Percentiles rank a stretch among this genome's conserved stretches.
These are phyloP conservation scores for Fusarium liriodendri DNA, from an alignment of 2,329 filamentous ascomycete genomes.

Conservation along the genomic window DNA sequence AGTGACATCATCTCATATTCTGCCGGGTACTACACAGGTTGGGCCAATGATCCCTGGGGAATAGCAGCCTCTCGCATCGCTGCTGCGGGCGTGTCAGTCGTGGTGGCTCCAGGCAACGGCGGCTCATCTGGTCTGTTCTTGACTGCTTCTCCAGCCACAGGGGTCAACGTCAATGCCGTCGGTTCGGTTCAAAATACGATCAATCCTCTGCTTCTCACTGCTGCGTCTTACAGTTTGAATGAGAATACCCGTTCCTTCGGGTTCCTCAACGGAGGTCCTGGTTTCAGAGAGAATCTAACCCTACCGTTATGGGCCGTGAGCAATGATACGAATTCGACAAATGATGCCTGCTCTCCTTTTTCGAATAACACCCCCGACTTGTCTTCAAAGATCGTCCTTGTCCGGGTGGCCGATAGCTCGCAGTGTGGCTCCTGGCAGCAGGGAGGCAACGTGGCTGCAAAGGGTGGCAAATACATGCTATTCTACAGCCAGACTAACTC, in stretches of 20 bases:
- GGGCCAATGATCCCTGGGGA: neutral
- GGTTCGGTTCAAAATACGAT: neutral
- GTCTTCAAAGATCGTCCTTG: neutral
- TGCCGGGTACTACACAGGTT: constrained; percentile 47
- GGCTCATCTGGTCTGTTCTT: neutral
- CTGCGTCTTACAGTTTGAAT: neutral
- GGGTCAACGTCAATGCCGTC: neutral
- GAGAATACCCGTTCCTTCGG: neutral
- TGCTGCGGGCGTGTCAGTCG: neutral
- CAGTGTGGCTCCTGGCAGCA: neutral
- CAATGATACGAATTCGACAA: neutral
- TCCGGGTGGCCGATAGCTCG: neutral
- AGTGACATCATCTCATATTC: constrained; percentile 64
- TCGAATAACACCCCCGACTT: neutral
- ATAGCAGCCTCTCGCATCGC: neutral
- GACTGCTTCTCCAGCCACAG: neutral
- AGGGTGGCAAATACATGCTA: neutral
- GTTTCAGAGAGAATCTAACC: neutral
- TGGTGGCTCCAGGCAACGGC: neutral
- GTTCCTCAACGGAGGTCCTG: neutral
- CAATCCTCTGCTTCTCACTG: neutral
- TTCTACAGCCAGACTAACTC: neutral
- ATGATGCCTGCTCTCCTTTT: neutral
- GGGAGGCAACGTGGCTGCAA: neutral
- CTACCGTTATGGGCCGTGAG: neutral